phyloP scores from a whole-genome alignment of 2,329 filamentous ascomycete species.

The Zymoseptoria tritici region DNA sequence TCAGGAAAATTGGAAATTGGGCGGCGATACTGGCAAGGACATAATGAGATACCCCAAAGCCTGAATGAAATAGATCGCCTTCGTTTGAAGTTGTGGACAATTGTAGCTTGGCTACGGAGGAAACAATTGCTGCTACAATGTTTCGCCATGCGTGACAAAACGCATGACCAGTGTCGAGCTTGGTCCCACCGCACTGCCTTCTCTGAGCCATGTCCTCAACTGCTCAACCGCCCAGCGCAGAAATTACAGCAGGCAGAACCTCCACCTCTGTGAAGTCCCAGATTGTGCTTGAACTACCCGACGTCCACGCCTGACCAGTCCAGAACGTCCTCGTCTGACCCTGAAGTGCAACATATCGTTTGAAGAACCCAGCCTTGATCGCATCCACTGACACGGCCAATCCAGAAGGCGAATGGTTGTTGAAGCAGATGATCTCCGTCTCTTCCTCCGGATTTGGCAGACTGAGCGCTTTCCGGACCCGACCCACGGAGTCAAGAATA shows the following conservation, averaged over 20 bases:
- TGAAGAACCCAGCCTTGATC: constrained; percentile 24
- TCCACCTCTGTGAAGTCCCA: constrained; percentile 26
- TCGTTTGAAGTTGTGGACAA: no score
- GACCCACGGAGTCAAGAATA: constrained; percentile 7
- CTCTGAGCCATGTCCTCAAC: no score
- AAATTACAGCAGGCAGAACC: constrained; percentile 7
- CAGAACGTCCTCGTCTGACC: constrained; percentile 23
- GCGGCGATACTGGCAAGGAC: constrained; percentile 22
- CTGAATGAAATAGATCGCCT: no score
- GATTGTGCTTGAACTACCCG: constrained; percentile 27
- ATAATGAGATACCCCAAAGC: constrained; percentile 1
- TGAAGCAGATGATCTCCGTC: constrained; percentile 18
- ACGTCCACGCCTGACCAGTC: constrained; percentile 26
- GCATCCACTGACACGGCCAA: constrained; percentile 19
- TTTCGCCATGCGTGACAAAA: no score
- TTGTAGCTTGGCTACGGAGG: no score
- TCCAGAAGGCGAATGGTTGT: constrained; percentile 24
- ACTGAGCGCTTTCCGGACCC: constrained; percentile 1
- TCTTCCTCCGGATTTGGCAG: neutral
- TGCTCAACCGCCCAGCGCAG: neutral
- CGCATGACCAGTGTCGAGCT: no score
- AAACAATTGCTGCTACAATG: no score
- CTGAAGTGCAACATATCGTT: constrained; percentile 20
- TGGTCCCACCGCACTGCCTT: no score
- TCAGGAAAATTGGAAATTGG: constrained; percentile 6